Evolutionary conservation across 2,329 filamentous ascomycete species (phyloP).

Genomic region (Metarhizium humberi): DNA sequence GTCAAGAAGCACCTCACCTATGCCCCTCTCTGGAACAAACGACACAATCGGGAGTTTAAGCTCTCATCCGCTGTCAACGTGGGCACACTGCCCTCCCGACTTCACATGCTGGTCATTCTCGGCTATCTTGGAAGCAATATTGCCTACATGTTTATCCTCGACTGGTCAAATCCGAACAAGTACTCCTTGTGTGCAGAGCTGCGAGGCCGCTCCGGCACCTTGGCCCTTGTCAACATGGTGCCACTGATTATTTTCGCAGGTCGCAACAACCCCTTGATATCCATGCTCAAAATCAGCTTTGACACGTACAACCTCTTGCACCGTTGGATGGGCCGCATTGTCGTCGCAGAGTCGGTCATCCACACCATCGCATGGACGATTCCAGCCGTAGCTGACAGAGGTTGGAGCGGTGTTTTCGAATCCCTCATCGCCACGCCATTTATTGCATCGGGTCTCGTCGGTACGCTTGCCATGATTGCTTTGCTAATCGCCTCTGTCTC

Average conservation of each 20-base stretch:
- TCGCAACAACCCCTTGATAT: constrained; percentile 87
- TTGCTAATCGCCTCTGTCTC: constrained; percentile 65
- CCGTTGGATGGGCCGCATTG: constrained; percentile 69
- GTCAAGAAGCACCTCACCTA: constrained; percentile 53
- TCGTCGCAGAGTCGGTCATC: constrained; percentile 56
- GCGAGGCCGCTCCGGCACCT: constrained; percentile 73
- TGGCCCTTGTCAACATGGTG: constrained; percentile 85
- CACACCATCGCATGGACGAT: constrained; percentile 68
- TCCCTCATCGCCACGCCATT: constrained; percentile 52
- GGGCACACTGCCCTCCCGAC: constrained; percentile 55
- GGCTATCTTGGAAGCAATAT: constrained; percentile 52
- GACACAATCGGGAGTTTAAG: constrained; percentile 58
- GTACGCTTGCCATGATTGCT: constrained; percentile 50
- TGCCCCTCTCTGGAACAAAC: constrained; percentile 54
- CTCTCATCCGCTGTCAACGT: constrained; percentile 50
- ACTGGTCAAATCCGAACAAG: constrained; percentile 48
- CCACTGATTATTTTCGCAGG: constrained; percentile 82
- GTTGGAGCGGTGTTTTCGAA: constrained; percentile 47
- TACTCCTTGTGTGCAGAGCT: constrained; percentile 69
- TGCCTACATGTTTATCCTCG: constrained; percentile 51
- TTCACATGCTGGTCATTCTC: constrained; percentile 49
- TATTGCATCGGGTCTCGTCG: constrained; percentile 55
- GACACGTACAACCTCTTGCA: constrained; percentile 81
- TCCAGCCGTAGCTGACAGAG: constrained; percentile 57
- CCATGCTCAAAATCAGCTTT: constrained; percentile 76